phyloP scores from a whole-genome alignment of 2,329 filamentous ascomycete species.

The Pezicula rhizophila region DNA sequence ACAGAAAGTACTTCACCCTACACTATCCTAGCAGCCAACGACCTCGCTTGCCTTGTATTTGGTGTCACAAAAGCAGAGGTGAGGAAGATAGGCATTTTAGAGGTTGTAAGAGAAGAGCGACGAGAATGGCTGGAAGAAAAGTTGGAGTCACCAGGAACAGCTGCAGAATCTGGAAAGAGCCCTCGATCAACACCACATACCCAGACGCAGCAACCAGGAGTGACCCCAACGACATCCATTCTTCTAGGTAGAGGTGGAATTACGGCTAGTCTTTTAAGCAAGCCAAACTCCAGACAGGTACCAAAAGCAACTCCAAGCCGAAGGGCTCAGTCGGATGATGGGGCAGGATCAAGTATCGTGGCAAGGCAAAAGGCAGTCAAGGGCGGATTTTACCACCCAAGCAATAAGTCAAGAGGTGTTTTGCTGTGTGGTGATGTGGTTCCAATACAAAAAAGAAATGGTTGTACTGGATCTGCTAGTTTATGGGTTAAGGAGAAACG shows the following conservation, averaged over 20 bases:
- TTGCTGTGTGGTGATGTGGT: conserved; percentile 96
- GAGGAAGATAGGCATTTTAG: conserved; percentile 86
- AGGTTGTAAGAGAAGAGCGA: conserved; percentile 87
- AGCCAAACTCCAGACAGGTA: conserved; percentile 54
- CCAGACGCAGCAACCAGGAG: conserved; percentile 23
- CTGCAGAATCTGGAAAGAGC: conserved; percentile 24
- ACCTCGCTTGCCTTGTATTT: conserved; percentile 94
- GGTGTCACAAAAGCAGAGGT: conserved; percentile 97
- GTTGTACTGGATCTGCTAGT: conserved; percentile 84
- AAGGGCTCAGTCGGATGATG: conserved; percentile 61
- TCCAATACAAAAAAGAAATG: conserved; percentile 93
- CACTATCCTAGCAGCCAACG: conserved; percentile 95
- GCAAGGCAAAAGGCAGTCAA: conserved; percentile 40
- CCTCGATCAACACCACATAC: conserved; percentile 13
- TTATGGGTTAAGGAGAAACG: conserved; percentile 98
- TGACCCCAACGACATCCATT: conserved; percentile 39
- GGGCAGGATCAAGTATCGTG: conserved; percentile 41
- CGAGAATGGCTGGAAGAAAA: conserved; percentile 86
- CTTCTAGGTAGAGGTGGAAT: conserved; percentile 69
- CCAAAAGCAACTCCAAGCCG: conserved; percentile 30
- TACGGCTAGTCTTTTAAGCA: conserved; percentile 81
- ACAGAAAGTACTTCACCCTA: conserved; percentile 87
- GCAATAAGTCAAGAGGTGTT: conserved; percentile 78
- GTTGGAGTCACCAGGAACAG: conserved; percentile 57
- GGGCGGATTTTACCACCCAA: conserved; percentile 49